Conservation (phyloP, 805 yeast species). For the Kodamaea sagamina region DNA sequence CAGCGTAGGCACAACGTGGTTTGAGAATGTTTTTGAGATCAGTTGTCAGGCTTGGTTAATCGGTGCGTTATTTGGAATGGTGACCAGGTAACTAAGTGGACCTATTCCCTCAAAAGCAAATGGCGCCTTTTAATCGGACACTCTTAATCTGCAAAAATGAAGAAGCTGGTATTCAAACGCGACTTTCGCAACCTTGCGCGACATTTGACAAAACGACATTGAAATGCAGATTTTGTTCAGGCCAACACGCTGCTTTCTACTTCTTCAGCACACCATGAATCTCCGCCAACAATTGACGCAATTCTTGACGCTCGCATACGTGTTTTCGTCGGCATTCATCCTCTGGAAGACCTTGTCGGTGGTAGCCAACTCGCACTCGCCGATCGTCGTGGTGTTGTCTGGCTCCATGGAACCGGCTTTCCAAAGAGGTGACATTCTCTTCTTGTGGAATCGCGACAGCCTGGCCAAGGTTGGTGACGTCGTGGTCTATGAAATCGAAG, state of each 20-base stretch:
- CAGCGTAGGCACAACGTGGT: too few relatives aligned
- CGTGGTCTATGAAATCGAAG: slow-evolving; percentile 85
- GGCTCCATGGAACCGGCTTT: slow-evolving; percentile 99
- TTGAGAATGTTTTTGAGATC: too few relatives aligned
- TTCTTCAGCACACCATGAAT: slow-evolving; percentile 43
- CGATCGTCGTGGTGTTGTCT: slow-evolving; percentile 93
- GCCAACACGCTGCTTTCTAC: slow-evolving; percentile 10
- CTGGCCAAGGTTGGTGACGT: slow-evolving; percentile 81
- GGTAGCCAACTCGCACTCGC: slow-evolving; percentile 81
- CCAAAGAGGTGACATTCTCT: slow-evolving; percentile 93
- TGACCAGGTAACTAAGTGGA: too few relatives aligned
- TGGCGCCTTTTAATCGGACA: too few relatives aligned
- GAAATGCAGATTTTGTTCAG: too few relatives aligned
- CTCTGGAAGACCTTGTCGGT: slow-evolving; percentile 84
- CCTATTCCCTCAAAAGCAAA: too few relatives aligned
- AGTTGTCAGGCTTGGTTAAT: too few relatives aligned
- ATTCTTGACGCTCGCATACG: slow-evolving; percentile 70
- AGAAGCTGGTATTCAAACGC: too few relatives aligned
- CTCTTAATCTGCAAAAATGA: too few relatives aligned
- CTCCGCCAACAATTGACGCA: slow-evolving; percentile 63
- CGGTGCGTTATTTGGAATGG: too few relatives aligned
- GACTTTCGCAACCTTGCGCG: too few relatives aligned
- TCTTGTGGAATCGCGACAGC: slow-evolving; percentile 83
- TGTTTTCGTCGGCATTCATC: slow-evolving; percentile 85
- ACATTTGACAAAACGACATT: background rate